Conservation (phyloP, 2,329 filamentous ascomycete species). For the Pestalotiopsis sp. region DNA sequence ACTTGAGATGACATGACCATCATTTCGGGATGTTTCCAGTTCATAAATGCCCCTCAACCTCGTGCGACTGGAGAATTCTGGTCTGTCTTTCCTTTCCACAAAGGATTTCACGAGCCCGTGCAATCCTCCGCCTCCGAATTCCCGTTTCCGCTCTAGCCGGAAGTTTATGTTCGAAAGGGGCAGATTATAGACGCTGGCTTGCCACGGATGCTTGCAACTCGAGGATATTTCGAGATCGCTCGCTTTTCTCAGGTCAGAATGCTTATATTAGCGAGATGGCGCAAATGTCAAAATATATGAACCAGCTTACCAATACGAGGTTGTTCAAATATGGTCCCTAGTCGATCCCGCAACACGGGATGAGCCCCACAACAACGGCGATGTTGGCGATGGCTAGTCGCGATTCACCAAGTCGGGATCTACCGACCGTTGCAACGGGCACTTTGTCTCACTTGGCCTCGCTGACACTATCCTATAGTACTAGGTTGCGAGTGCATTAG, state of each 20-base stretch:
- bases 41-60: not conserved
- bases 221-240: too few relatives aligned
- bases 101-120: not conserved
- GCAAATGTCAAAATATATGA: not conserved
- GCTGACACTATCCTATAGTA: too few relatives aligned
- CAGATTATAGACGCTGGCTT: not conserved
- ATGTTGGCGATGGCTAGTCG: too few relatives aligned
- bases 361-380: not conserved
- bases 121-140: not conserved
- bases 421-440: not conserved
- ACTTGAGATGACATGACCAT: slow-evolving; percentile 1
- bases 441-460: not conserved
- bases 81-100: not conserved
- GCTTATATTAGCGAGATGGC: not conserved
- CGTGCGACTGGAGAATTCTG: not conserved
- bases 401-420: too few relatives aligned
- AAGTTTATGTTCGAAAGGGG: not conserved
- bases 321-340: not conserved
- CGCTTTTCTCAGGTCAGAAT: too few relatives aligned
- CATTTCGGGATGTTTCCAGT: slow-evolving; percentile 2
- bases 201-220: too few relatives aligned
- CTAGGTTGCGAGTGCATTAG: too few relatives aligned
- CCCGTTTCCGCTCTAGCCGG: not conserved
- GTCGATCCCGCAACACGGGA: not conserved
- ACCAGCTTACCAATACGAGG: not conserved